Evolutionary conservation across 2,329 filamentous ascomycete genomes (phyloP), one percentile per base, ranked within the genome.

Genomic region (Fusarium clavum): DNA sequence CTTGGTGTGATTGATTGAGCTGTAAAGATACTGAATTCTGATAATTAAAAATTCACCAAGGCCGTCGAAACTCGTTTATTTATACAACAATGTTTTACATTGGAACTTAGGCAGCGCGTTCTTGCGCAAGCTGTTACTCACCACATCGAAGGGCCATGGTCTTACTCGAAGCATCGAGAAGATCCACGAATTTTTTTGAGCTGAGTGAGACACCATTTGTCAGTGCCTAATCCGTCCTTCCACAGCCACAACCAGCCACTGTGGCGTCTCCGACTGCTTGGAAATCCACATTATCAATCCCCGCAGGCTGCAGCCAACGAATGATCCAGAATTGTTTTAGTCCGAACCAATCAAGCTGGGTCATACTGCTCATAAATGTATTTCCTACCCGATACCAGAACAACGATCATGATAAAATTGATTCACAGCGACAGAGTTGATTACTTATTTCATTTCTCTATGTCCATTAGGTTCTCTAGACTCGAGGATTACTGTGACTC

Each of bases 141-240:
- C 34, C 24, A 57, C 30, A 5, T 38, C 11, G 61, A 56, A 63
- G 6, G 25, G 48, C 16, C 27, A 38, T 40, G 61, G 22, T 38
- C 13, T 63, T 63, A 11, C 61, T 11, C 34, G 41, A 63, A 63
- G 7, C 20, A 22, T 57, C 61, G 13, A 63, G 61, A 63, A 63
- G 47, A 5, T 57, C 20, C 48, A 16, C 6, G 16, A 2, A 5
- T 4, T 11, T n/a, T 44, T 43, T 43, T 34, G 24, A 2, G 58
- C 34, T 63, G n/a, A 63, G 43, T 63, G 18, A 48, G 20, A 62
- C 4, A 27, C 27, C 16, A 62, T 63, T 63, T 63, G 60, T 63
- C 60, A 63, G 57, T 24, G 5, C 34, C 2, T 25, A 27, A 9
- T 18, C 16, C 10, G 7, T 5, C 1, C 5, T 8, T 1, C 7